Evolutionary conservation across 768 basidiomycete genomes (phyloP).

Genomic region (Hirschioporus abietinus): DNA sequence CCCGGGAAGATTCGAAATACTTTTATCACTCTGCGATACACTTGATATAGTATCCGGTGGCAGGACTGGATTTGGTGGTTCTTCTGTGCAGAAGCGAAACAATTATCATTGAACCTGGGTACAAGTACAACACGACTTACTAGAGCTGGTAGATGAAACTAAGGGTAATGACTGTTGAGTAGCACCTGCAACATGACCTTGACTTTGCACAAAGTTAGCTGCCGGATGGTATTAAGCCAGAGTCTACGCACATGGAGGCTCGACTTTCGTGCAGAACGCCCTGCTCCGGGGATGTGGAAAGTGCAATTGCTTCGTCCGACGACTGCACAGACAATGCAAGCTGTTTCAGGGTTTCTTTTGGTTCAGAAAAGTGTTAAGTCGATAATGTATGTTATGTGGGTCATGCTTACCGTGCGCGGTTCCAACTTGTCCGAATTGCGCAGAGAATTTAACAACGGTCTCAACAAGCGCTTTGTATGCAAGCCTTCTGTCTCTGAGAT

Average conservation of each 20-base stretch:
- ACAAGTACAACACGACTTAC: too few species aligned
- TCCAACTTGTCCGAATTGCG: background rate
- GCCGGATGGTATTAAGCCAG: too few species aligned
- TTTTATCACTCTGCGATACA: background rate
- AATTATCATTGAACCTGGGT: too few species aligned
- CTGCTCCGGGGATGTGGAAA: too few species aligned
- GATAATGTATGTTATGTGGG: background rate
- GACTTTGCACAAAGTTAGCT: too few species aligned
- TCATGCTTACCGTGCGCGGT: background rate
- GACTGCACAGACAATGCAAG: background rate
- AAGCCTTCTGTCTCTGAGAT: background rate
- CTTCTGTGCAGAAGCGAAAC: too few species aligned
- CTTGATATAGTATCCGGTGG: too few species aligned
- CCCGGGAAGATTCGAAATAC: background rate
- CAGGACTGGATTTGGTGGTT: too few species aligned
- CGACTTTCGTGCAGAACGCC: too few species aligned
- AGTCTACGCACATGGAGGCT: background rate
- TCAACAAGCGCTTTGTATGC: background rate
- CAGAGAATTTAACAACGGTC: background rate
- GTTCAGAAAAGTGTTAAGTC: background rate
- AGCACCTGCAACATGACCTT: too few species aligned
- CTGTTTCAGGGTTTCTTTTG: background rate
- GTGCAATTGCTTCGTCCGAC: background rate
- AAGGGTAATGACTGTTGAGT: too few species aligned
- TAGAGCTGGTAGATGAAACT: too few species aligned